Evolutionary conservation across 345 rosid genomes (phyloP).

Genomic region (Bretschneidera sinensis): DNA sequence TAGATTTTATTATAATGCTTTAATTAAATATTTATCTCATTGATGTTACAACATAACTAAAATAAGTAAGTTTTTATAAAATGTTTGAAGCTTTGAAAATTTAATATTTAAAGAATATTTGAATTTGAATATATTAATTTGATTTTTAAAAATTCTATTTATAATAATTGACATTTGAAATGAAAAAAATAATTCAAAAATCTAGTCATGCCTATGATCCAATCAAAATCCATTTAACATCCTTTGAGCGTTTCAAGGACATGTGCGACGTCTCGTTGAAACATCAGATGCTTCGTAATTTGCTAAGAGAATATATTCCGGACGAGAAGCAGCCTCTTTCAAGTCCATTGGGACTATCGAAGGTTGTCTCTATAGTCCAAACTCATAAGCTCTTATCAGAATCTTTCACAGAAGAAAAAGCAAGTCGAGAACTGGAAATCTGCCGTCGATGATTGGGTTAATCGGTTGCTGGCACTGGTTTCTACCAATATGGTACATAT

Average conservation of each 20-base stretch:
- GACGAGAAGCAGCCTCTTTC: slow-evolving; percentile 48
- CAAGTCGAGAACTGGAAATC: slow-evolving; percentile 41
- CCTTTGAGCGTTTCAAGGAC: slow-evolving; percentile 34
- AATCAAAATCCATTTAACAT: no score
- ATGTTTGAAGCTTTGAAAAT: no score
- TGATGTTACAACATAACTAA: no score
- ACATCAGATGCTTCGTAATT: slow-evolving; percentile 48
- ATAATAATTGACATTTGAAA: no score
- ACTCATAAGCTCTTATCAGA: slow-evolving; percentile 59
- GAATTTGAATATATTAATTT: no score
- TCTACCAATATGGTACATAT: slow-evolving; percentile 47
- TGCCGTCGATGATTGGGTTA: slow-evolving; percentile 70
- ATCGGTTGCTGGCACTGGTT: slow-evolving; percentile 38
- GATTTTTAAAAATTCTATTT: no score
- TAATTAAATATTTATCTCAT: no score
- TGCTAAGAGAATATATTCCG: slow-evolving; percentile 55
- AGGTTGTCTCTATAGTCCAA: slow-evolving; percentile 36
- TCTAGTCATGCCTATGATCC: no score
- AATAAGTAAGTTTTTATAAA: no score
- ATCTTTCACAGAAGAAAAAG: slow-evolving; percentile 26
- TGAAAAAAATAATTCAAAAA: no score
- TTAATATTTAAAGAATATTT: no score
- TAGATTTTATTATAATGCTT: no score
- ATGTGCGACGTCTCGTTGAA: slow-evolving; percentile 52
- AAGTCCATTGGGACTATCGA: slow-evolving; percentile 33